Evolutionary conservation across 2,329 filamentous ascomycete species (phyloP), one percentile per base, ranked within the genome.

Genomic region (Penicillium sclerotigenum): DNA sequence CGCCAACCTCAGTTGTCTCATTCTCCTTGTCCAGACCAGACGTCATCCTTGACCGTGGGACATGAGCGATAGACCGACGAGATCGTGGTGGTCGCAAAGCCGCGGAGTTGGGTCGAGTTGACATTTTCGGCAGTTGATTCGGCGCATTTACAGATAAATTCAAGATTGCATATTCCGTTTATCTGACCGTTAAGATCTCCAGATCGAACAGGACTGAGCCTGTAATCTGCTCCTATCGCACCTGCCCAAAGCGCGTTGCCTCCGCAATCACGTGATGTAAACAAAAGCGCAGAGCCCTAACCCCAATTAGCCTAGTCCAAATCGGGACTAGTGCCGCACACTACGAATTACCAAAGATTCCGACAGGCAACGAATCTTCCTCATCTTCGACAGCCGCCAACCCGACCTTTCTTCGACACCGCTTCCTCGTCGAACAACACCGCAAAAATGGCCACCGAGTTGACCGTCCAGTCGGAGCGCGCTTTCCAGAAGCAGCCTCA

Each of bases 401-500:
- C 65, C 60, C 66, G 65, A 66, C 66, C 66, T 65, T 66, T 63
- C 61, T 64, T 71, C 68, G 71, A 73, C 69, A 68, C 63, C 67
- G 67, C 66, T 70, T 68, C 73, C 71, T 66, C 68, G 73, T 76
- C 72, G 72, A 69, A 70, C 78, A 77, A 78, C 77, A 75, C 76
- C 80, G 81, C 81, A 83, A 86, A 78, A 80, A 96, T 96, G 91
- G 91, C 91, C 79, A 96, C 91, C 86, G 91, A 96, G 86, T 86
- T 97, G 84, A 96, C 91, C 80, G 94, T 99, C 82, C 94, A 99
- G 88, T 95, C 91, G 80, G 94, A 99, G 89, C 93, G 94, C 85
- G 94, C 94, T 86, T 99, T 90, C 90, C 94, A 97, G 83, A 99
- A 99, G 89, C 93, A 99, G 87, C 94, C 94, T 80, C 94, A 99